These are phyloP conservation scores for Rhodotorula glutinis DNA, from an alignment of 1,284 basidiomycete genomes.

Conservation along the genomic window DNA sequence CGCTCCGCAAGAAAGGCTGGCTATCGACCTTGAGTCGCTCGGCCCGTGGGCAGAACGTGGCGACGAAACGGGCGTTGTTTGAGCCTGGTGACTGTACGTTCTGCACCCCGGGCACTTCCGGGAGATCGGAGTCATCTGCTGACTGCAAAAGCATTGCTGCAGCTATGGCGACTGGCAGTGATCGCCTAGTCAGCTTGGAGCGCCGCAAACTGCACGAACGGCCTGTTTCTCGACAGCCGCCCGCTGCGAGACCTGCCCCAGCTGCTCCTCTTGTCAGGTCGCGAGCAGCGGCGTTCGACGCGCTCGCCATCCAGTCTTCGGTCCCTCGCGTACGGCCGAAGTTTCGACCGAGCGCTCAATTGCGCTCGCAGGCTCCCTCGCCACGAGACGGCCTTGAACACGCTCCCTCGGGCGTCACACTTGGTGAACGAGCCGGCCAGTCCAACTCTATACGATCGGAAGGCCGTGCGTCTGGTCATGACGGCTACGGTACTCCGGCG, in stretches of 20 bases:
- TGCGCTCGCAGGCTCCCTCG: too few species aligned
- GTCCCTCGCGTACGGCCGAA: constrained; percentile 6
- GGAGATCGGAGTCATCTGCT: not conserved
- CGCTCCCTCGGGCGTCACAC: too few species aligned
- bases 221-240: constrained; percentile 1
- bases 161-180: too few species aligned
- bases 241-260: not conserved
- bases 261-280: constrained; percentile 11
- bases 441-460: too few species aligned
- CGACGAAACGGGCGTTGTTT: constrained; percentile 7
- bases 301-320: constrained; percentile 1
- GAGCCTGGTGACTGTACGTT: not conserved
- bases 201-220: not conserved
- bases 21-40: constrained; percentile 7
- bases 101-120: not conserved
- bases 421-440: too few species aligned
- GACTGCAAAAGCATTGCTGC: not conserved
- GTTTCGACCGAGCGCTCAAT: too few species aligned
- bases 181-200: too few species aligned
- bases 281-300: constrained; percentile 8
- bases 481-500: too few species aligned
- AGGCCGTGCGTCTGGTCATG: too few species aligned
- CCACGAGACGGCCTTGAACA: too few species aligned
- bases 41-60: constrained; percentile 18
- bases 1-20: constrained; percentile 5